These are phyloP conservation scores for Purpureocillium takamizusanense DNA, from an alignment of 2,329 filamentous ascomycete species.

Conservation along the genomic window DNA sequence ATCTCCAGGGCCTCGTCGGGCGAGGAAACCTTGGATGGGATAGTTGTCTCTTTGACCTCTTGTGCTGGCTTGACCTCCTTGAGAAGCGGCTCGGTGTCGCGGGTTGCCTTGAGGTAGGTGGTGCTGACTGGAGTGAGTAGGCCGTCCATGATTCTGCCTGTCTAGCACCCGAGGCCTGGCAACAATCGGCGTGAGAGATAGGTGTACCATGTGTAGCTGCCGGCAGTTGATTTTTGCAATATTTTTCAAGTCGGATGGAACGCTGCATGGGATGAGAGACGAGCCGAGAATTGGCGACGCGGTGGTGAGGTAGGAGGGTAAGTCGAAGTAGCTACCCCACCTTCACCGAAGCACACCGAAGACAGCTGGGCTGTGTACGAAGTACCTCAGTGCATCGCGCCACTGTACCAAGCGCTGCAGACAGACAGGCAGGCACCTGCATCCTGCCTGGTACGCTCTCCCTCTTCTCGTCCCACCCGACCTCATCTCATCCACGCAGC, in stretches of 20 bases:
- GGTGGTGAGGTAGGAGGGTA: too few species aligned
- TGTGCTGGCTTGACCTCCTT: slow-evolving; percentile 22
- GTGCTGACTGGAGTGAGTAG: slow-evolving; percentile 46
- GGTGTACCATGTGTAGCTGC: too few species aligned
- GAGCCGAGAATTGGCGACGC: too few species aligned
- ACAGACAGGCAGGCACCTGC: too few species aligned
- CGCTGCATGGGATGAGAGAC: too few species aligned
- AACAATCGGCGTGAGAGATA: too few species aligned
- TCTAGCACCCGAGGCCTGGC: too few species aligned
- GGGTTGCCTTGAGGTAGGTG: slow-evolving; percentile 32
- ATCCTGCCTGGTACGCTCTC: background rate
- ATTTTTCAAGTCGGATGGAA: background rate
- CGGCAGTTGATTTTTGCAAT: too few species aligned
- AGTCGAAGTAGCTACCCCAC: slow-evolving; percentile 15
- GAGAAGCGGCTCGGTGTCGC: slow-evolving; percentile 25
- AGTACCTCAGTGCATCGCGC: too few species aligned
- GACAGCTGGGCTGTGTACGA: too few species aligned
- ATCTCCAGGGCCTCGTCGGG: slow-evolving; percentile 46
- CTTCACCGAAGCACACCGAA: slow-evolving; percentile 23
- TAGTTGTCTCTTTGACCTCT: slow-evolving; percentile 2
- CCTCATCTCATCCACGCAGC: background rate
- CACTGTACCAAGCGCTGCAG: too few species aligned
- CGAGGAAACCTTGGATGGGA: slow-evolving; percentile 17
- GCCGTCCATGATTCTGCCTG: slow-evolving; percentile 37
- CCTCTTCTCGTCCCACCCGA: background rate